Base-by-base conservation (phyloP, 257 asterid genomes). In the Craterostigma plantagineum region DNA sequence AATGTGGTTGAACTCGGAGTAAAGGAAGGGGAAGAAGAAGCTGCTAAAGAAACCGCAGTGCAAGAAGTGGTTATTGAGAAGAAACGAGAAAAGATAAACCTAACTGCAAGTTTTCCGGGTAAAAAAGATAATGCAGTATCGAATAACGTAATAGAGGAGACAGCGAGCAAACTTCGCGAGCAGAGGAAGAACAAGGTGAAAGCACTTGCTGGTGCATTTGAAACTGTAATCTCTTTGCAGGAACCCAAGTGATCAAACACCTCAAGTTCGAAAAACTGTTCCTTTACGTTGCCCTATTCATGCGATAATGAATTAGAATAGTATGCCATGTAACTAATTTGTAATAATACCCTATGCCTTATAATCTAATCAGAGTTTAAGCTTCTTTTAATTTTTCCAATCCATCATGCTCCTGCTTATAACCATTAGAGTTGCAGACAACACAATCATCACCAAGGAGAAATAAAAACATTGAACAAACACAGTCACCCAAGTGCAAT, bases 201-300 rank as follows among this genome's bases (percentile, higher is more conserved):
- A 61, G 70, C 75, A n/a, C 65, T 67, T 42, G 70, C 68, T 3
- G 70, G 70, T 18, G 48, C 48, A 1, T 43, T 43, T 18, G 48
- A 43, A 18, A 43, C 48, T 3, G 48, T 43, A 1, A 43, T 67
- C 46, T 58, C 74, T 14, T 47, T 62, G 52, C 74, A 62, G 52
- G 63, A 67, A 11, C 47, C 48, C 18, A 55, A 61, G 58, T 49
- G 43, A 61, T 23, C 30, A 6, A 23, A 23, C 30, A 2, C 30
- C 4, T 2, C 30, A 23, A 23, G 30, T 27, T 23, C 30, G 30
- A 23, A 23, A 23, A 23, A 23, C 30, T 2, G 2, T 23, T 2
- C 4, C 30, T 23, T 23, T 23, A 23, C 6, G 30, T 23, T 23
- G 30, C 6, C 30, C 30, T 23, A 23, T 23, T 23, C 30, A 23